Evolutionary conservation across 75 land plant genomes (phyloP).

Genomic region (Pinus tabuliformis): DNA sequence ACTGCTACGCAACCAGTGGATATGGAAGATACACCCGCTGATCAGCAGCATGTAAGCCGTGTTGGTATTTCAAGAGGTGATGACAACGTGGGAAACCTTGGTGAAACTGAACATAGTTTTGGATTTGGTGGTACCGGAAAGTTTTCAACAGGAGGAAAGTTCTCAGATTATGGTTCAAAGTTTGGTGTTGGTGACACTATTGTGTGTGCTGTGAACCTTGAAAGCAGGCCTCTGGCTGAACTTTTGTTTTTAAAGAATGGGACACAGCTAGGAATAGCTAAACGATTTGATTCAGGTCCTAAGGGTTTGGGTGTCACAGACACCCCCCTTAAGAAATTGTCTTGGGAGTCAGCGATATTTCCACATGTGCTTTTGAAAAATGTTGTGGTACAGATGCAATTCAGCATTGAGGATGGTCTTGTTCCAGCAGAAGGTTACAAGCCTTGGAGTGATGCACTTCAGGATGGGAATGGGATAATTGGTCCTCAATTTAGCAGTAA

Average conservation of each 20-base stretch:
- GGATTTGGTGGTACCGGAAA: conserved; percentile 66
- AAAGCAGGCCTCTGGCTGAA: conserved; percentile 30
- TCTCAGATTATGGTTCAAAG: conserved; percentile 37
- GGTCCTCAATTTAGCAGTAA: conserved; percentile 27
- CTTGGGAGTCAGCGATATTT: conserved; percentile 40
- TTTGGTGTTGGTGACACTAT: conserved; percentile 58
- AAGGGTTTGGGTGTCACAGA: conserved; percentile 31
- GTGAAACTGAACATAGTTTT: conserved; percentile 47
- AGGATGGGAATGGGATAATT: conserved; percentile 32
- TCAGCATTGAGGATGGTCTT: conserved; percentile 43
- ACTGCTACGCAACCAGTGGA: conserved; percentile 30
- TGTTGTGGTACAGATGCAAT: conserved; percentile 44
- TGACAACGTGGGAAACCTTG: conserved; percentile 39
- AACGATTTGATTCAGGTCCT: conserved; percentile 43
- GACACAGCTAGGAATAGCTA: conserved; percentile 40
- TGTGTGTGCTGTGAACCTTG: conserved; percentile 52
- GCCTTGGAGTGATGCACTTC: conserved; percentile 41
- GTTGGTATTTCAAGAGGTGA: conserved; percentile 60
- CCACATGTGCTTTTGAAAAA: conserved; percentile 58
- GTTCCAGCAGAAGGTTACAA: conserved; percentile 43
- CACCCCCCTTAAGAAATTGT: conserved; percentile 5
- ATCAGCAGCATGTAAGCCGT: conserved; percentile 48
- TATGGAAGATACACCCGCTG: conserved; percentile 42
- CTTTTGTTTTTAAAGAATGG: conserved; percentile 50
- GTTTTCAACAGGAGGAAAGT: conserved; percentile 37